phyloP scores from a whole-genome alignment of 805 yeast species.

The Ogataea ramenticola region DNA sequence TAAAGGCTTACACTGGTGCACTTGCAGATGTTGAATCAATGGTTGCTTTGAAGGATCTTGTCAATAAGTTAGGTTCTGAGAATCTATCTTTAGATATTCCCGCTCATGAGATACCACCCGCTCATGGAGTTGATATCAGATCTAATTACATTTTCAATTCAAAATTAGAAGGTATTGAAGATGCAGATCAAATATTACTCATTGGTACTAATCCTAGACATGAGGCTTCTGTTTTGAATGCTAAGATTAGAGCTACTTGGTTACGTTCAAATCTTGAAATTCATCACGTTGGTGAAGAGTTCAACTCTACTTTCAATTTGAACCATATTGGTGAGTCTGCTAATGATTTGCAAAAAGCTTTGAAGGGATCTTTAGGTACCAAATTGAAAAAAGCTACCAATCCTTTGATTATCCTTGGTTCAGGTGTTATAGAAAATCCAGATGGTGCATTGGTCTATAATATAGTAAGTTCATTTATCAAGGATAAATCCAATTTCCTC shows the following conservation, averaged over 20 bases:
- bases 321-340: constrained; percentile 58
- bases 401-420: constrained; percentile 77
- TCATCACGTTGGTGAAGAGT: constrained; percentile 66
- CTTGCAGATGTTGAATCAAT: constrained; percentile 75
- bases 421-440: constrained; percentile 62
- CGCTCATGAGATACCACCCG: constrained; percentile 46
- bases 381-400: constrained; percentile 57
- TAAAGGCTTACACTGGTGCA: constrained; percentile 79
- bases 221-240: constrained; percentile 83
- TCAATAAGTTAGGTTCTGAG: constrained; percentile 73
- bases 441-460: constrained; percentile 59
- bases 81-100: constrained; percentile 68
- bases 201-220: constrained; percentile 85
- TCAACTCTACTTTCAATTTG: constrained; percentile 68
- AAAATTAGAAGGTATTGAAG: constrained; percentile 70
- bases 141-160: constrained; percentile 78
- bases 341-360: constrained; percentile 49
- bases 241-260: constrained; percentile 80
- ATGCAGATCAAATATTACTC: constrained; percentile 72
- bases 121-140: constrained; percentile 67
- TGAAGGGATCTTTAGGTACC: constrained; percentile 62
- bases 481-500: constrained; percentile 49
- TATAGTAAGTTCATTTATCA: constrained; percentile 53
- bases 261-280: constrained; percentile 59
- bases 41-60: constrained; percentile 74